Evolutionary conservation across 805 yeast species (phyloP).

Genomic region (Wickerhamomyces chambardii): DNA sequence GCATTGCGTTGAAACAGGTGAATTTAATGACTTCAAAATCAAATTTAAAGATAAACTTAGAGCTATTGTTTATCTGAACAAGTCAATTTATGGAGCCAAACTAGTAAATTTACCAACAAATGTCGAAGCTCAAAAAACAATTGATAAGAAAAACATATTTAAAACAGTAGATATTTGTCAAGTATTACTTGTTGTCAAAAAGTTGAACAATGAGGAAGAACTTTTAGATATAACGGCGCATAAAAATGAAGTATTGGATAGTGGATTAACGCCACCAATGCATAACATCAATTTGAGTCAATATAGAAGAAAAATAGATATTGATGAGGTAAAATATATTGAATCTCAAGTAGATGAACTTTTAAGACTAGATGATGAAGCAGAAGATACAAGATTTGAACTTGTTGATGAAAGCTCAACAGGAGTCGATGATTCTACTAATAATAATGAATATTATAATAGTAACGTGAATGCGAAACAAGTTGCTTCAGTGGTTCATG

Average conservation of each 20-base stretch:
- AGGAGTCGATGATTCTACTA: conserved; percentile 2
- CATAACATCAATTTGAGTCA: conserved; percentile 60
- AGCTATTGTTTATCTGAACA: conserved; percentile 70
- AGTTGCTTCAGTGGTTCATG: conserved; percentile 12
- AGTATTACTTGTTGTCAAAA: conserved; percentile 66
- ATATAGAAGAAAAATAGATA: conserved; percentile 62
- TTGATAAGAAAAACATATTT: conserved; percentile 81
- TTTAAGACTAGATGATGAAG: conserved; percentile 68
- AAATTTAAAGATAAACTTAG: conserved; percentile 79
- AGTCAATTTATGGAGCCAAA: conserved; percentile 69
- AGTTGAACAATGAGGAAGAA: conserved; percentile 37
- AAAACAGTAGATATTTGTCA: conserved; percentile 84
- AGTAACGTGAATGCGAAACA: conserved; percentile 20
- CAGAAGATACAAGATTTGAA: conserved; percentile 74
- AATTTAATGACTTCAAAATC: conserved; percentile 59
- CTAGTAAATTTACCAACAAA: conserved; percentile 86
- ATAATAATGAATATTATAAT: too few species aligned
- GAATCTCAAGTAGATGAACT: conserved; percentile 76
- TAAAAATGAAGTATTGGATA: conserved; percentile 34
- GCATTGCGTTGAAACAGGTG: conserved; percentile 70
- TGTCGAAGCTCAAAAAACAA: conserved; percentile 79
- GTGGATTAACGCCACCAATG: conserved; percentile 80
- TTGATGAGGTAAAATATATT: conserved; percentile 64
- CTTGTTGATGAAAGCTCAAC: conserved; percentile 43
- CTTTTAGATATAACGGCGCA: conserved; percentile 24